phyloP scores from a whole-genome alignment of 192 early-diverging fungal genomes.

The Podila clonocystis region DNA sequence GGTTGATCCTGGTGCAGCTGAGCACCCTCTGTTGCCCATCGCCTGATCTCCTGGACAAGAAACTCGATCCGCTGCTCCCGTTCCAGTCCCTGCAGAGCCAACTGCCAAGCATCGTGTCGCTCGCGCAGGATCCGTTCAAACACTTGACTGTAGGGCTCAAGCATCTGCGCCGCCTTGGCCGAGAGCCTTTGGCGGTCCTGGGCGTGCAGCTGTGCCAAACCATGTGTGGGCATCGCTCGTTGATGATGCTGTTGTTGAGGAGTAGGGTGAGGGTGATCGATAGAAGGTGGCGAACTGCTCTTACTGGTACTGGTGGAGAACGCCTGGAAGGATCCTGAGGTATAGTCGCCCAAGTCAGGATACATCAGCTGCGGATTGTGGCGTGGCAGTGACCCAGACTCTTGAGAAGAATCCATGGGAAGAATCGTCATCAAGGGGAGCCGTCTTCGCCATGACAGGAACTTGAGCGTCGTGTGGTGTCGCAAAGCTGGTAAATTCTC shows the following conservation, averaged over 20 bases:
- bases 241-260: neutral
- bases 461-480: conserved; percentile 36
- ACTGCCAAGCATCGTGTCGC: conserved; percentile 17
- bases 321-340: neutral
- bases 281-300: conserved; percentile 4
- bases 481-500: conserved; percentile 18
- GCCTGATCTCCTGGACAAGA: conserved; percentile 26
- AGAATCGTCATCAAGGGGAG: neutral
- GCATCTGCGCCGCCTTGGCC: conserved; percentile 5
- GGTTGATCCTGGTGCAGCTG: neutral
- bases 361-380: neutral
- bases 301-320: neutral
- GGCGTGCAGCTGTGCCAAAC: neutral
- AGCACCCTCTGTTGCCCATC: conserved; percentile 16
- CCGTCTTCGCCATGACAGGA: conserved; percentile 23
- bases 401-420: conserved; percentile 22
- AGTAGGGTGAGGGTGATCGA: neutral
- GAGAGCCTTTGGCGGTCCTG: conserved; percentile 11
- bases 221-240: neutral
- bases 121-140: conserved; percentile 32
- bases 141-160: conserved; percentile 23
- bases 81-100: conserved; percentile 21
- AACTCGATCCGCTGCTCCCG: conserved; percentile 42
- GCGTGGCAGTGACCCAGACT: conserved; percentile 4
- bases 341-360: neutral